Percentiles rank a stretch among this genome's conserved stretches.
Evolutionary conservation across 2,329 filamentous ascomycete species (phyloP).

Genomic region (Conoideocrella luteorostrata): DNA sequence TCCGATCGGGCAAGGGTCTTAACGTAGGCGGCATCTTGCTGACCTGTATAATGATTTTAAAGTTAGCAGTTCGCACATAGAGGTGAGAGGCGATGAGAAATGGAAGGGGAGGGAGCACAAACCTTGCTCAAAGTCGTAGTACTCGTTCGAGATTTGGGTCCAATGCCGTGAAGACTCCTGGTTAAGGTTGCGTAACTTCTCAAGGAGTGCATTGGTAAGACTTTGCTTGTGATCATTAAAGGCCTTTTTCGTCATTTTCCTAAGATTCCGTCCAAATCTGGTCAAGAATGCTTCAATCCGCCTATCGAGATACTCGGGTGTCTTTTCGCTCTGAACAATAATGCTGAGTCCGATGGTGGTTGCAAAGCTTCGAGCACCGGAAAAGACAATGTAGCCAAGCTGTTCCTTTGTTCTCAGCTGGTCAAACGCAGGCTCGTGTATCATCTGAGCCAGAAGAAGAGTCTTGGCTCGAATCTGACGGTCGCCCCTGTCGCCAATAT

Average conservation of each 20-base stretch:
- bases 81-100: not conserved
- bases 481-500: slow-evolving; percentile 63
- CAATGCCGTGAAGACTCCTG: slow-evolving; percentile 80
- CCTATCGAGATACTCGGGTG: slow-evolving; percentile 74
- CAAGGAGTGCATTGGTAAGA: slow-evolving; percentile 76
- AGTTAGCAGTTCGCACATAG: not conserved
- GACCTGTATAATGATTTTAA: slow-evolving; percentile 44
- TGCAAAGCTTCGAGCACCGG: slow-evolving; percentile 62
- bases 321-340: slow-evolving; percentile 87
- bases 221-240: slow-evolving; percentile 91
- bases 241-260: slow-evolving; percentile 71
- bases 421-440: slow-evolving; percentile 90
- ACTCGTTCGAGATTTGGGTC: slow-evolving; percentile 78
- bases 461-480: slow-evolving; percentile 67
- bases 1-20: slow-evolving; percentile 71
- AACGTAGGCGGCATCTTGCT: slow-evolving; percentile 70
- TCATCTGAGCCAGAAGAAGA: slow-evolving; percentile 79
- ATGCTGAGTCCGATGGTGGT: slow-evolving; percentile 82
- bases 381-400: slow-evolving; percentile 93
- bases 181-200: slow-evolving; percentile 87
- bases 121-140: slow-evolving; percentile 86
- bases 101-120: slow-evolving; percentile 27
- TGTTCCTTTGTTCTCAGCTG: slow-evolving; percentile 95
- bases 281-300: slow-evolving; percentile 81
- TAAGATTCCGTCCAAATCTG: slow-evolving; percentile 58